phyloP scores from a whole-genome alignment of 2,329 filamentous ascomycete species.

The Colletotrichum brevisporum region DNA sequence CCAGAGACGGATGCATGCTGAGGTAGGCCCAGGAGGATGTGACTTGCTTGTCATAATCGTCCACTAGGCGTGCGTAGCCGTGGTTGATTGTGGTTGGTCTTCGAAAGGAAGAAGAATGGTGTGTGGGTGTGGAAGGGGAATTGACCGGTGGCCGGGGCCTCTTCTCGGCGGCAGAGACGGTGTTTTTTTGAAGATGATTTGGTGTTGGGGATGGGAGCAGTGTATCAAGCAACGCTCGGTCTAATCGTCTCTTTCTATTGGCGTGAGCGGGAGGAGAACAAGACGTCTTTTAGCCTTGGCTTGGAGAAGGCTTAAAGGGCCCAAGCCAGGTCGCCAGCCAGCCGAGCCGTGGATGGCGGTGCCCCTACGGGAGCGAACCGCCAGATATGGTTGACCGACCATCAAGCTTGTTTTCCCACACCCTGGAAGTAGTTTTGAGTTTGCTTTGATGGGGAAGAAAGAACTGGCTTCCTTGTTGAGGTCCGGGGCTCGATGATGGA shows the following conservation, averaged over 20 bases:
- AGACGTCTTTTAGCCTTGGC: background rate
- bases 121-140: too few relatives aligned
- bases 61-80: too few relatives aligned
- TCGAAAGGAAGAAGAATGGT: too few relatives aligned
- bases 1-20: too few relatives aligned
- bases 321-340: background rate
- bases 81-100: too few relatives aligned
- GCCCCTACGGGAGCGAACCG: background rate
- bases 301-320: background rate
- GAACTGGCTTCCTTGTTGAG: background rate
- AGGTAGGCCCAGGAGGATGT: too few relatives aligned
- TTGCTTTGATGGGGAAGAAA: background rate
- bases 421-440: too few relatives aligned
- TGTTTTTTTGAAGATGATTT: background rate
- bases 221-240: background rate
- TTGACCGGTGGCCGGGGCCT: too few relatives aligned
- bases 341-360: background rate
- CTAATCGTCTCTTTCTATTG: background rate
- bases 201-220: background rate
- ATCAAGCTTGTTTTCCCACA: background rate
- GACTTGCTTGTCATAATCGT: too few relatives aligned
- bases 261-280: background rate
- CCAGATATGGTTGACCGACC: background rate
- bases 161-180: too few relatives aligned
- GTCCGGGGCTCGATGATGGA: too few relatives aligned